A percentile compares a stretch with the other conserved stretches of the same genome.
These are phyloP conservation scores for Picea glauca DNA, from an alignment of 75 land plant species.

Conservation along the genomic window DNA sequence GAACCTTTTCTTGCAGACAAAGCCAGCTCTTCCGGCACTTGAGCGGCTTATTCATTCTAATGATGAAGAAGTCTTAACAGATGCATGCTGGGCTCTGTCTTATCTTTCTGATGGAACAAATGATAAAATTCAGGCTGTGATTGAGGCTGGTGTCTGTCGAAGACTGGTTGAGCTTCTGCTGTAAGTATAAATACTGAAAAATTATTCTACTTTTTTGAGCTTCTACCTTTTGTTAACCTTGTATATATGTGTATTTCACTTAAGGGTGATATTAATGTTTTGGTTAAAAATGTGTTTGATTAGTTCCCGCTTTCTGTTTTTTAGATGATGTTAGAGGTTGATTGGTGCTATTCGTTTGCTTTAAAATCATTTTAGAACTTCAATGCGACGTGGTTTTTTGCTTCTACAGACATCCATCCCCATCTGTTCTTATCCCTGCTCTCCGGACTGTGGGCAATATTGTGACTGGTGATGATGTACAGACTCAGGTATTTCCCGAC, in stretches of 20 bases:
- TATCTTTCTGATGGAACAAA: constrained; percentile 82
- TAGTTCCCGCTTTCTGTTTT: too few relatives aligned
- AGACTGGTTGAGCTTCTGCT: constrained; percentile 50
- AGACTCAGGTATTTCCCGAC: constrained; percentile 46
- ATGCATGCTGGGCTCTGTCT: constrained; percentile 62
- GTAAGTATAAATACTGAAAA: neutral
- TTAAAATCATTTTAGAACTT: too few relatives aligned
- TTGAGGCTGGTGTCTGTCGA: constrained; percentile 65
- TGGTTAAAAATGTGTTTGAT: too few relatives aligned
- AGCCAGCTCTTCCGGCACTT: constrained; percentile 69
- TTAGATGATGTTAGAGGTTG: too few relatives aligned
- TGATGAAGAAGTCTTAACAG: constrained; percentile 64
- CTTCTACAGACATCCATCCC: constrained; percentile 46
- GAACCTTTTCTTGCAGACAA: constrained; percentile 40
- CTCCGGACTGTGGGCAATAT: constrained; percentile 69
- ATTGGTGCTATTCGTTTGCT: too few relatives aligned
- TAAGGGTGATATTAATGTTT: too few relatives aligned
- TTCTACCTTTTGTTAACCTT: too few relatives aligned
- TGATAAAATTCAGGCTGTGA: constrained; percentile 71
- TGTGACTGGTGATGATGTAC: constrained; percentile 72
- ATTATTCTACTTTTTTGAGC: too few relatives aligned
- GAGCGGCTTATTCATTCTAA: constrained; percentile 54
- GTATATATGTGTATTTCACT: too few relatives aligned
- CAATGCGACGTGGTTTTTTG: neutral
- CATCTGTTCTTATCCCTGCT: constrained; percentile 59